Conservation (phyloP, 2,329 filamentous ascomycete species). For the Aspergillus neoniger region DNA sequence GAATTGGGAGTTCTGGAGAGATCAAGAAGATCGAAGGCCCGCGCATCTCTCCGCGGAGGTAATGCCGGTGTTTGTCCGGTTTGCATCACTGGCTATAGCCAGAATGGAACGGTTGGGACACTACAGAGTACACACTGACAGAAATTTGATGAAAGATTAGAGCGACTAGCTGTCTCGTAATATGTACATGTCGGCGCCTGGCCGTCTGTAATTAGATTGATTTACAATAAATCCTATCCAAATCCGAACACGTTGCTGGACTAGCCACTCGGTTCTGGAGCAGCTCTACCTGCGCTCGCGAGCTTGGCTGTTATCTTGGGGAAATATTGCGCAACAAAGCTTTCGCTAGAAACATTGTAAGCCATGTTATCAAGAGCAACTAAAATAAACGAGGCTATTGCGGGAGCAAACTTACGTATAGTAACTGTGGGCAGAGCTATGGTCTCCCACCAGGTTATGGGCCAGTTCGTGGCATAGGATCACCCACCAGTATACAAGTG, state of each 20-base stretch:
- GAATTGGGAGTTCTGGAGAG: background rate
- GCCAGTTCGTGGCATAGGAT: slow-evolving; percentile 95
- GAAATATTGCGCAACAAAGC: slow-evolving; percentile 77
- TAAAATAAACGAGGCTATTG: background rate
- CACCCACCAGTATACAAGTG: slow-evolving; percentile 87
- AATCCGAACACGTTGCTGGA: background rate
- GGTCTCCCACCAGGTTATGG: slow-evolving; percentile 81
- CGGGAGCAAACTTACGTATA: slow-evolving; percentile 58
- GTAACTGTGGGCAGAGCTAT: slow-evolving; percentile 78
- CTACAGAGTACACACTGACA: background rate
- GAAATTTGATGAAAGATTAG: no score
- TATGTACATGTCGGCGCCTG: background rate
- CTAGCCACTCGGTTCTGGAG: background rate
- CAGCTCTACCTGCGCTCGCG: slow-evolving; percentile 22
- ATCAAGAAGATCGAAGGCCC: background rate
- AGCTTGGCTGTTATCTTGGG: slow-evolving; percentile 65
- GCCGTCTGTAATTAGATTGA: background rate
- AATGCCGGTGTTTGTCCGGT: slow-evolving; percentile 30
- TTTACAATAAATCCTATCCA: background rate
- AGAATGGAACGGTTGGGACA: background rate
- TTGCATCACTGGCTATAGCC: slow-evolving; percentile 23
- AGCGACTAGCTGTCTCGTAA: background rate
- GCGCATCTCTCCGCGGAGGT: slow-evolving; percentile 16
- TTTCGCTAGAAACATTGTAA: slow-evolving; percentile 56
- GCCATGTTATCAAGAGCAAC: background rate